These are phyloP conservation scores for Dryadomyces quercus-mongolicae DNA, from an alignment of 2,329 filamentous ascomycete genomes.

Conservation along the genomic window DNA sequence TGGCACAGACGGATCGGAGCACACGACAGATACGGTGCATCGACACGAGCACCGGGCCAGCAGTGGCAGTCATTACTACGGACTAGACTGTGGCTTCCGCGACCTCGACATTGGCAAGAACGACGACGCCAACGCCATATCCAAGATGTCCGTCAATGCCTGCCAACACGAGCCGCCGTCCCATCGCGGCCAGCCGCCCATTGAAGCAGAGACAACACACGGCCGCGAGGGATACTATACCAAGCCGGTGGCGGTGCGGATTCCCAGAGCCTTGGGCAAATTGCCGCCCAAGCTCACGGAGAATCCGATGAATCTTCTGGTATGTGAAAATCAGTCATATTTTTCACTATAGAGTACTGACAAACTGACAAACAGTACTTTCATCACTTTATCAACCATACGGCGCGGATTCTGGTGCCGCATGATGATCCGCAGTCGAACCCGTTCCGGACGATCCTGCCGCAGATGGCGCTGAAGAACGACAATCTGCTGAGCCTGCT, in stretches of 20 bases:
- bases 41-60: conserved; percentile 1
- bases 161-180: conserved; percentile 12
- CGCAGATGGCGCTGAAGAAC: conserved; percentile 53
- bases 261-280: conserved; percentile 34
- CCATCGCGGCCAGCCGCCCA: conserved; percentile 20
- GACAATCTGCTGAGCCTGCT: conserved; percentile 64
- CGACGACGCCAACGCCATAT: conserved; percentile 56
- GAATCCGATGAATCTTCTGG: conserved; percentile 69
- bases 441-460: conserved; percentile 36
- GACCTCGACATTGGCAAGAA: conserved; percentile 62
- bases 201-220: conserved; percentile 21
- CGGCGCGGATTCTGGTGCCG: conserved; percentile 44
- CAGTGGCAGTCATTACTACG: conserved; percentile 39
- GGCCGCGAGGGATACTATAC: conserved; percentile 57
- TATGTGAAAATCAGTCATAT: conserved; percentile 13
- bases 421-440: conserved; percentile 41
- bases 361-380: conserved; percentile 41
- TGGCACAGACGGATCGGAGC: neutral
- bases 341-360: no score
- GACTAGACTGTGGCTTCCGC: conserved; percentile 56
- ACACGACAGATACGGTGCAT: neutral
- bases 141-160: conserved; percentile 13
- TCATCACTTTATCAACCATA: conserved; percentile 65
- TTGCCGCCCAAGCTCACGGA: conserved; percentile 42
- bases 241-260: conserved; percentile 50